phyloP scores from a whole-genome alignment of 192 early-diverging fungal species.

The Backusella psychrophila region DNA sequence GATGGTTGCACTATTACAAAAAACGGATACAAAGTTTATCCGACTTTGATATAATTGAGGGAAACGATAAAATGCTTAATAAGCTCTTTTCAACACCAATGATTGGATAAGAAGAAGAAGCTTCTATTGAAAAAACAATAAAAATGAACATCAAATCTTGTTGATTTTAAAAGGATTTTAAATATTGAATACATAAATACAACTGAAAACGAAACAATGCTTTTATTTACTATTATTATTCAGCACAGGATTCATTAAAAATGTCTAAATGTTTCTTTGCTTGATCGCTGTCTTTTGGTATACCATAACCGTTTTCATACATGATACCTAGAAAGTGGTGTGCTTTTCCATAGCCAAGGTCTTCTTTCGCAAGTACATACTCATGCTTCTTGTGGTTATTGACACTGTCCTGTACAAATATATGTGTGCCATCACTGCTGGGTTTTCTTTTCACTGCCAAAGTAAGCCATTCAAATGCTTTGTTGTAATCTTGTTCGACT shows the following conservation, averaged over 20 bases:
- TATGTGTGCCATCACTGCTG: background rate
- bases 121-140: too few species aligned
- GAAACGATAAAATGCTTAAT: too few species aligned
- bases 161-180: too few species aligned
- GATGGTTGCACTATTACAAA: too few species aligned
- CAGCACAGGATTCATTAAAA: background rate
- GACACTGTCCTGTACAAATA: background rate
- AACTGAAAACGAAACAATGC: too few species aligned
- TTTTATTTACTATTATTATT: background rate
- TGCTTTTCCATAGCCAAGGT: background rate
- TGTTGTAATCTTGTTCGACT: conserved; percentile 35
- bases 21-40: too few species aligned
- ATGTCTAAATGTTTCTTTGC: background rate
- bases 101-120: too few species aligned
- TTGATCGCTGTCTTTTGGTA: background rate
- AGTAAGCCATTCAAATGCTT: conserved; percentile 26
- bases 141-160: too few species aligned
- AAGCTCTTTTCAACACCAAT: too few species aligned
- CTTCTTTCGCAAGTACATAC: background rate
- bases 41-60: too few species aligned
- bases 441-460: background rate
- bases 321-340: background rate
- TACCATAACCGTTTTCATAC: background rate
- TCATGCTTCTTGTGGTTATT: background rate
- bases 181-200: too few species aligned